Conservation (phyloP, 2,329 filamentous ascomycete genomes). For the Xylaria sp. region DNA sequence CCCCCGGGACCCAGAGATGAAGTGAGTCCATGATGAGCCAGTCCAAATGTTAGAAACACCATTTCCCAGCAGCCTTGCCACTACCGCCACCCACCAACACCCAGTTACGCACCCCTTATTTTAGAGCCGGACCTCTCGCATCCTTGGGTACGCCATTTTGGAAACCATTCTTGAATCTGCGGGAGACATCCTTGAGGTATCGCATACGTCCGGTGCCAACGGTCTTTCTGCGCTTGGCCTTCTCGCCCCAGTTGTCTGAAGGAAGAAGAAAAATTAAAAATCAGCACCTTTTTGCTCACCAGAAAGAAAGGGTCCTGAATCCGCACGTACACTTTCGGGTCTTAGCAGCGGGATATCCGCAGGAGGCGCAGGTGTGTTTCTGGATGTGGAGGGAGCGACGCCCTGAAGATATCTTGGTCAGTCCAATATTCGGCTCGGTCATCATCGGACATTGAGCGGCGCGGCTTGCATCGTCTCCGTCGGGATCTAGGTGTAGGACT, state of each 20-base stretch:
- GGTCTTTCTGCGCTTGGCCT: slow-evolving; percentile 99
- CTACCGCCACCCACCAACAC: slow-evolving; percentile 39
- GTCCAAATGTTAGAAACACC: slow-evolving; percentile 40
- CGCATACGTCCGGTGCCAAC: slow-evolving; percentile 95
- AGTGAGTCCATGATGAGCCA: slow-evolving; percentile 38
- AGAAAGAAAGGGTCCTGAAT: background rate
- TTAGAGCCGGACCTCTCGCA: slow-evolving; percentile 56
- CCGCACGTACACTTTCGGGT: slow-evolving; percentile 91
- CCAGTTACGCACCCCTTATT: slow-evolving; percentile 35
- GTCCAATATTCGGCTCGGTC: slow-evolving; percentile 5
- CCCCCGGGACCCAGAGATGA: slow-evolving; percentile 33
- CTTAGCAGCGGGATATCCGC: slow-evolving; percentile 97
- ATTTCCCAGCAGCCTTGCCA: slow-evolving; percentile 40
- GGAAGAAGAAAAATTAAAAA: slow-evolving; percentile 32
- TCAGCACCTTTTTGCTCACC: slow-evolving; percentile 4
- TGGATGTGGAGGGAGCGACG: slow-evolving; percentile 98
- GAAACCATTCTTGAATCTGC: slow-evolving; percentile 98
- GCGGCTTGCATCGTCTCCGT: background rate
- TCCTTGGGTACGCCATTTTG: slow-evolving; percentile 84
- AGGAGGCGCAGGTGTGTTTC: slow-evolving; percentile 95
- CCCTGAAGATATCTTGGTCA: slow-evolving; percentile 57
- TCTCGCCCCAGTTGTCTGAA: slow-evolving; percentile 99
- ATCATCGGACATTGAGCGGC: background rate
- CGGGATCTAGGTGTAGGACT: slow-evolving; percentile 47
- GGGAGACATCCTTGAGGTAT: slow-evolving; percentile 88